These are phyloP conservation scores for Hypoxylon sp. DNA, from an alignment of 2,329 filamentous ascomycete genomes.

Conservation along the genomic window DNA sequence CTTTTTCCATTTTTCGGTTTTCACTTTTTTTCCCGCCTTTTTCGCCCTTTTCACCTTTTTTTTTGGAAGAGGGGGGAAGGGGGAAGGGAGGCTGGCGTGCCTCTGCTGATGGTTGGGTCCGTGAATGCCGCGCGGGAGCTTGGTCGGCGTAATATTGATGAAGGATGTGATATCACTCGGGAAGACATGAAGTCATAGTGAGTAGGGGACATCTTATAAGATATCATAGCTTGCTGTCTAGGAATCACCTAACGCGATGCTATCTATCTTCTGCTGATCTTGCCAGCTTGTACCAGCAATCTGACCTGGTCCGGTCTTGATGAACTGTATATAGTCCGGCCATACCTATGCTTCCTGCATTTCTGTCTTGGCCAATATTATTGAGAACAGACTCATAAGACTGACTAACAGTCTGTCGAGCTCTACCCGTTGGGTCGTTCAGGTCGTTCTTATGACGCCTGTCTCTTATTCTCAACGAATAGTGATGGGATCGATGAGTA, in stretches of 20 bases:
- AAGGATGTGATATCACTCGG: too few relatives aligned
- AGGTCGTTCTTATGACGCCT: constrained; percentile 86
- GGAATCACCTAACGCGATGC: too few relatives aligned
- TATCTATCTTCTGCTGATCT: constrained; percentile 97
- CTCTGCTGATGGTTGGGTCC: neutral
- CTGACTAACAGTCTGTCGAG: constrained; percentile 82
- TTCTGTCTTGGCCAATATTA: constrained; percentile 90
- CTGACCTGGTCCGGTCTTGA: constrained; percentile 87
- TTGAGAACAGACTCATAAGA: constrained; percentile 94
- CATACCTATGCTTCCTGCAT: constrained; percentile 90
- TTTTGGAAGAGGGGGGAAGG: too few relatives aligned
- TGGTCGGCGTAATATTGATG: neutral
- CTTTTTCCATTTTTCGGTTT: too few relatives aligned
- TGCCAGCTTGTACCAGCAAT: constrained; percentile 92
- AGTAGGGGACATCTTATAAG: too few relatives aligned
- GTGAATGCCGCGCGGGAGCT: neutral
- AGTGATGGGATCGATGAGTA: too few relatives aligned
- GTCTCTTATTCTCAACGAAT: too few relatives aligned
- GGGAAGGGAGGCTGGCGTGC: too few relatives aligned
- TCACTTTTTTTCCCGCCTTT: too few relatives aligned
- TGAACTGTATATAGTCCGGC: constrained; percentile 94
- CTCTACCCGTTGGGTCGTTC: constrained; percentile 81
- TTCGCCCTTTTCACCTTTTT: too few relatives aligned
- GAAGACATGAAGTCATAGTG: too few relatives aligned
- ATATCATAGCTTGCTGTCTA: too few relatives aligned